Evolutionary conservation across 176 grass and related monocot species (phyloP), one percentile per base, ranked within the genome.

Genomic region (Secale cereale): DNA sequence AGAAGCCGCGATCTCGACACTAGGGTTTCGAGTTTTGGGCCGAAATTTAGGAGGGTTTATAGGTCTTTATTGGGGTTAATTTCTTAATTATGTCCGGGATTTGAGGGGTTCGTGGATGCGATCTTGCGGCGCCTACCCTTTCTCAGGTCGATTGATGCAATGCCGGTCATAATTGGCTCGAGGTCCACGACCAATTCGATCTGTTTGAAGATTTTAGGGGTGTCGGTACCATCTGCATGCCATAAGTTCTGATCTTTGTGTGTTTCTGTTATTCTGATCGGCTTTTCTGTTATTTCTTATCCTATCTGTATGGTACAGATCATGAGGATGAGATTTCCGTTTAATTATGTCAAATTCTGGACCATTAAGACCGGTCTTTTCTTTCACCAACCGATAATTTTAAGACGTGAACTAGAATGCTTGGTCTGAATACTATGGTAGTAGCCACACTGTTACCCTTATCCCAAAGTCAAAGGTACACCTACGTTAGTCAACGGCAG

Each of bases 21-120:
- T 79, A 83, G 85, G 89, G 80, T 90, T 87, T 90, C 76, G 76
- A 39, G 67, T 84, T 81, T 71, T 1, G 52, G 52, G 30, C 23
- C 41, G 11, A 19, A 28, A 66, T 84, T 61, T n/a, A 35, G n/a
- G 67, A 23, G 68, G 10, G 10, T n/a, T 20, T 57, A 57, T 7
- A 52, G 25, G 3, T 23, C 6, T 70, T 6, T 86, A 45, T 46
- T 22, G 2, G 29, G 4, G 26, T 41, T 17, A 72, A 71, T 73
- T 29, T 43, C 11, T 48, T 10, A 20, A 20, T 4, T 31, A n/a
- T 36, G 22, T 13, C 0, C 10, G 20, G 16, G 63, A 57, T 57
- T 72, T 73, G 6, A 8, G 40, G 59, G 60, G 60, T 15, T 54
- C 37, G 5, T 1, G 17, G 74, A 29, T 9, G 40, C 30, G 39